A percentile compares a stretch with the other conserved stretches of the same genome.
Conservation (phyloP, 148 eudicot species). For the Hydrangea macrophylla region DNA sequence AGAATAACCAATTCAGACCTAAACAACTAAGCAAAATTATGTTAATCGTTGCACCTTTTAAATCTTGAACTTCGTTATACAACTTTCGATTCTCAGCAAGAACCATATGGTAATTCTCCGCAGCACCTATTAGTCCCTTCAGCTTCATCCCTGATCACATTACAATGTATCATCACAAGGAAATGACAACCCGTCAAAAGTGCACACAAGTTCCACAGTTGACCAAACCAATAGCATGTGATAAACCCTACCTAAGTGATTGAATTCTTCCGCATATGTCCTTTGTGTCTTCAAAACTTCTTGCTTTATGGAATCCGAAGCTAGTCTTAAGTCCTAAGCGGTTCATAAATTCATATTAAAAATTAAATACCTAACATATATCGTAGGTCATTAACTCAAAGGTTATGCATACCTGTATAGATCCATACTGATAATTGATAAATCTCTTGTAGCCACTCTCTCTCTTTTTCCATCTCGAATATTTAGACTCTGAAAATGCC, state of each 20-base stretch:
- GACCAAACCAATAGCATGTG: constrained; percentile 6
- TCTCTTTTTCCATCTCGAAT: constrained; percentile 52
- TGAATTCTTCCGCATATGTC: constrained; percentile 54
- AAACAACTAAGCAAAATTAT: constrained; percentile 8
- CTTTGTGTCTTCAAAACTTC: constrained; percentile 52
- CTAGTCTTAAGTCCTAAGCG: constrained; percentile 53
- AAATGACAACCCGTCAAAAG: constrained; percentile 14
- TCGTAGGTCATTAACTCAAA: constrained; percentile 6
- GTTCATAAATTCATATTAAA: constrained; percentile 17
- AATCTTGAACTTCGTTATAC: constrained; percentile 94
- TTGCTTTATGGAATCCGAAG: constrained; percentile 57
- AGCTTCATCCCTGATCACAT: constrained; percentile 56
- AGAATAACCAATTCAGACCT: constrained; percentile 1
- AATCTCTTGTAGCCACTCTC: constrained; percentile 56
- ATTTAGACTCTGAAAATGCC: constrained; percentile 57
- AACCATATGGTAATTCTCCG: constrained; percentile 76
- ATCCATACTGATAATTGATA: constrained; percentile 54
- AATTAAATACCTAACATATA: neutral
- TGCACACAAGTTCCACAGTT: neutral
- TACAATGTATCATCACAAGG: constrained; percentile 11
- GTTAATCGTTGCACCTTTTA: constrained; percentile 61
- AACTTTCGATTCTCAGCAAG: constrained; percentile 80
- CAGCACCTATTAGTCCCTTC: constrained; percentile 69
- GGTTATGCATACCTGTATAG: constrained; percentile 53
- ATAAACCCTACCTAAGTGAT: constrained; percentile 53